phyloP scores from a whole-genome alignment of 2,329 filamentous ascomycete genomes.

The Seiridium unicorne region DNA sequence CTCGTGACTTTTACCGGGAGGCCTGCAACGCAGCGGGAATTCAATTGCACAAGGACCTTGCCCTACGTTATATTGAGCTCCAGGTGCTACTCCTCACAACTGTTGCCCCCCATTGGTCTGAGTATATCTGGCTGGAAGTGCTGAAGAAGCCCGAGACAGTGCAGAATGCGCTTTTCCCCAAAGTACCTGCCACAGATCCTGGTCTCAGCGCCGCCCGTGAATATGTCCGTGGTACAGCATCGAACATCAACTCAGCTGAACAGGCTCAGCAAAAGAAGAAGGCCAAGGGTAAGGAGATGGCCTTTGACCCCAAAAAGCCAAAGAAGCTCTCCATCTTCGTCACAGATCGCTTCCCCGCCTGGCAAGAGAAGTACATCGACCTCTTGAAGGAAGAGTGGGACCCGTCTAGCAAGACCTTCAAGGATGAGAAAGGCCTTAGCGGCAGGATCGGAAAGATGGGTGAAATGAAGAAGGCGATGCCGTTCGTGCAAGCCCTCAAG shows the following conservation, averaged over 20 bases:
- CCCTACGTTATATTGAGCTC: slow-evolving; percentile 79
- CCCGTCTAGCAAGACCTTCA: slow-evolving; percentile 52
- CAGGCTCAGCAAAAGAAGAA: slow-evolving; percentile 82
- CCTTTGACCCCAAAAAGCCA: slow-evolving; percentile 86
- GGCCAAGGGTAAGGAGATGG: slow-evolving; percentile 82
- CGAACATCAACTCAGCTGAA: slow-evolving; percentile 84
- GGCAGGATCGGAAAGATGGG: slow-evolving; percentile 77
- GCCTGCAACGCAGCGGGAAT: slow-evolving; percentile 72
- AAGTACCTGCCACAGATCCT: slow-evolving; percentile 63
- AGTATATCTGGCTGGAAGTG: slow-evolving; percentile 92
- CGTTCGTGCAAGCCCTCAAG: slow-evolving; percentile 88
- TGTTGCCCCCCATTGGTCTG: slow-evolving; percentile 89
- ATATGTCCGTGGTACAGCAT: slow-evolving; percentile 72
- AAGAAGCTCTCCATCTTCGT: slow-evolving; percentile 90
- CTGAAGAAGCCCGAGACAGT: slow-evolving; percentile 74
- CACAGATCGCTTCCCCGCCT: slow-evolving; percentile 76
- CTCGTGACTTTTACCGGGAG: slow-evolving; percentile 89
- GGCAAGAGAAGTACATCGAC: slow-evolving; percentile 90
- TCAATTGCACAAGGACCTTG: slow-evolving; percentile 81
- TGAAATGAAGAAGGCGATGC: slow-evolving; percentile 98
- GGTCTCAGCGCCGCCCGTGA: slow-evolving; percentile 74
- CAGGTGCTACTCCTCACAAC: slow-evolving; percentile 81
- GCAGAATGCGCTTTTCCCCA: slow-evolving; percentile 76
- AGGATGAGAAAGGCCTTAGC: slow-evolving; percentile 75
- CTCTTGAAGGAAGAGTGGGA: slow-evolving; percentile 73